Conservation (phyloP, 495 filamentous ascomycete species). For the Lophium mytilinum region DNA sequence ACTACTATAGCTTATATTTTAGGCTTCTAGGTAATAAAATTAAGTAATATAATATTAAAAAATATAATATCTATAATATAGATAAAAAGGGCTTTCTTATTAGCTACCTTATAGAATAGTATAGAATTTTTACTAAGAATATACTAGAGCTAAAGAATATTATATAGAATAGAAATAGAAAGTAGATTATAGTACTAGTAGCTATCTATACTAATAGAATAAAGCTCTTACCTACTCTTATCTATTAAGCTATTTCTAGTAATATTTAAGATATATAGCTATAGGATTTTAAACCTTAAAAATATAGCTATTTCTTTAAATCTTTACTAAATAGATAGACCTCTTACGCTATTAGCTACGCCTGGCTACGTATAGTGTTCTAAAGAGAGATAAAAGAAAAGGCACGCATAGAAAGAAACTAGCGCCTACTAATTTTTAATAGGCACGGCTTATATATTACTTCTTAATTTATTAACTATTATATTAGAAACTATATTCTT, state of each 20-base stretch:
- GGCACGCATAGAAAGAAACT: neutral
- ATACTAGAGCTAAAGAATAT: neutral
- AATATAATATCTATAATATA: too few relatives aligned
- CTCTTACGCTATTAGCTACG: neutral
- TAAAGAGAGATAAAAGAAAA: neutral
- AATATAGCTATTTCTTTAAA: neutral
- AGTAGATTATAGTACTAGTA: constrained; percentile 1
- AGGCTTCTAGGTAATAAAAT: too few relatives aligned
- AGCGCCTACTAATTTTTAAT: constrained; percentile 3
- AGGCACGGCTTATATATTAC: constrained; percentile 6
- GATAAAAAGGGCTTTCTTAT: too few relatives aligned
- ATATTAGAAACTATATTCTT: constrained; percentile 9
- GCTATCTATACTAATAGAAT: neutral
- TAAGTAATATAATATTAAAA: too few relatives aligned
- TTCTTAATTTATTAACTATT: constrained; percentile 11
- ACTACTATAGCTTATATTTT: neutral
- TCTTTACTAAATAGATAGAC: neutral
- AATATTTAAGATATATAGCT: neutral
- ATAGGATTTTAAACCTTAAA: neutral
- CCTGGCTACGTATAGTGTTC: neutral
- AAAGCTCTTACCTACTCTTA: neutral
- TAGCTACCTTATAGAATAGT: too few relatives aligned
- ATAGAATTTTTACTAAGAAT: neutral
- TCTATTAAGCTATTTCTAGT: neutral
- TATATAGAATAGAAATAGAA: neutral